These are phyloP conservation scores for Fagus crenata DNA, from an alignment of 306 rosid genomes.

Conservation along the genomic window DNA sequence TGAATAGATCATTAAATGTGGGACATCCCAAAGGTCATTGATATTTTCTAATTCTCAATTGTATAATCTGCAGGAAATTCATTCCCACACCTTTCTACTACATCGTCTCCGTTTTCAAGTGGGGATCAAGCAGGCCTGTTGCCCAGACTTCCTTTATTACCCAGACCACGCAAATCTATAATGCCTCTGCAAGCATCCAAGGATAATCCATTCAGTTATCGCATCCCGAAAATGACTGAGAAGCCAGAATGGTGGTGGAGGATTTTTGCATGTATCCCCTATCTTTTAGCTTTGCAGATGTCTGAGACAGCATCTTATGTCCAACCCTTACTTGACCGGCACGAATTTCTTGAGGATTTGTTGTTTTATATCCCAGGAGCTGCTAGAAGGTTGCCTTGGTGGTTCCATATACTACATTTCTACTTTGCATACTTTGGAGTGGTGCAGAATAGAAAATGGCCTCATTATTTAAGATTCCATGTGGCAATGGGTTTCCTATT, in stretches of 20 bases:
- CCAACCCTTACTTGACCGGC: constrained; percentile 55
- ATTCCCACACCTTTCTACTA: constrained; percentile 30
- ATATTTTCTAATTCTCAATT: neutral
- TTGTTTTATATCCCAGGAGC: constrained; percentile 75
- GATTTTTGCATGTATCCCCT: constrained; percentile 72
- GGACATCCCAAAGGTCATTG: constrained; percentile 12
- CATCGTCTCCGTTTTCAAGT: constrained; percentile 33
- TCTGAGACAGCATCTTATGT: constrained; percentile 68
- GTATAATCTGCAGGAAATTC: constrained; percentile 43
- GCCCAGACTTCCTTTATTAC: constrained; percentile 22
- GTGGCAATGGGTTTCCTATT: constrained; percentile 71
- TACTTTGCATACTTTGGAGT: constrained; percentile 50
- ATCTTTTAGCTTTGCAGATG: constrained; percentile 63
- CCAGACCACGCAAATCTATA: constrained; percentile 28
- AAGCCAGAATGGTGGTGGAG: constrained; percentile 98
- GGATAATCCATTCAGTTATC: constrained; percentile 48
- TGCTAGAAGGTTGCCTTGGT: constrained; percentile 55
- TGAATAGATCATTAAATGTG: neutral
- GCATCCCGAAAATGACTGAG: constrained; percentile 52
- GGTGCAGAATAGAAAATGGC: constrained; percentile 63
- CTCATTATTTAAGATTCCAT: constrained; percentile 69
- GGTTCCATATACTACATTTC: constrained; percentile 73
- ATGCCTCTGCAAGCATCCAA: constrained; percentile 47
- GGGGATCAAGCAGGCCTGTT: constrained; percentile 35
- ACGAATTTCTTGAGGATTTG: constrained; percentile 42